A percentile compares a stretch with the other conserved stretches of the same genome.
These are phyloP conservation scores for Nicotiana attenuata DNA, from an alignment of 257 asterid species.

Conservation along the genomic window DNA sequence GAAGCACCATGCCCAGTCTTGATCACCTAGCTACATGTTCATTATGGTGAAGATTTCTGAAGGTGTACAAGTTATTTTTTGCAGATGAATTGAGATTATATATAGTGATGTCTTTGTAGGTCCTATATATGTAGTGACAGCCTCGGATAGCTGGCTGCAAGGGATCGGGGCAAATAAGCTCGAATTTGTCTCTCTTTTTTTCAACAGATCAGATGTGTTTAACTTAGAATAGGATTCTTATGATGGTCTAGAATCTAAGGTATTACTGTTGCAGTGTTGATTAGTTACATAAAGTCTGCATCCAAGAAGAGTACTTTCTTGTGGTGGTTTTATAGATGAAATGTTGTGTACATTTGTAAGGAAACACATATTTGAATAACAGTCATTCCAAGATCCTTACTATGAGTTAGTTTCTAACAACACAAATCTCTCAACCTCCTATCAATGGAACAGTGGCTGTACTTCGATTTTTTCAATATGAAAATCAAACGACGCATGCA, in stretches of 20 bases:
- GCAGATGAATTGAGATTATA: neutral
- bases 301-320: neutral
- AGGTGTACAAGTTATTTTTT: neutral
- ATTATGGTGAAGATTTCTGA: neutral
- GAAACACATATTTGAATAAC: neutral
- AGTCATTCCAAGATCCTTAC: neutral
- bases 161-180: neutral
- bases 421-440: neutral
- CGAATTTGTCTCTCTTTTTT: neutral
- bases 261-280: neutral
- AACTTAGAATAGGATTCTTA: neutral
- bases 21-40: slow-evolving; percentile 7
- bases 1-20: slow-evolving; percentile 33
- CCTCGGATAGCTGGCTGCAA: neutral
- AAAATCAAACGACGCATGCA: neutral
- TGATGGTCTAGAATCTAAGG: neutral
- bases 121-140: neutral
- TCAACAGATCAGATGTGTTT: neutral
- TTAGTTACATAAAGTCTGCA: neutral
- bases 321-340: neutral
- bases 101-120: neutral
- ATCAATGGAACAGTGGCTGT: neutral
- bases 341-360: neutral
- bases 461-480: neutral
- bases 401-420: neutral